Evolutionary conservation across 257 asterid species (phyloP).

Genomic region (Solanum paucissectum): DNA sequence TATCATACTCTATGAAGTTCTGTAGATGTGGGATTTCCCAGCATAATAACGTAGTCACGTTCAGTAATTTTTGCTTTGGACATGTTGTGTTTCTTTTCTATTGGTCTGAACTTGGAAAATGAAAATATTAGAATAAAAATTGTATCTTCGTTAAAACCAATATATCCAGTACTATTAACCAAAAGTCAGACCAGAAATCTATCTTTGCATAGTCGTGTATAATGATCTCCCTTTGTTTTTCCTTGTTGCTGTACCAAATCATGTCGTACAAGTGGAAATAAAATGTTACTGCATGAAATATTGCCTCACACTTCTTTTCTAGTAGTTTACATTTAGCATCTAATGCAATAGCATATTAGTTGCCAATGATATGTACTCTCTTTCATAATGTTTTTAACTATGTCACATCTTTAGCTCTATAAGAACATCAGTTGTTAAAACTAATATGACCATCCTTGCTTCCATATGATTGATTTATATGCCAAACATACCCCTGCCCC

Average conservation of each 20-base stretch:
- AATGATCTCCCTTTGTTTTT: neutral
- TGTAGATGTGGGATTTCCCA: neutral
- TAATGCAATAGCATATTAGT: neutral
- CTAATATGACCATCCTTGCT: neutral
- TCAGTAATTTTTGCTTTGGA: neutral
- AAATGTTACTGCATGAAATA: neutral
- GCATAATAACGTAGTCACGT: neutral
- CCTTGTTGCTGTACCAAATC: neutral
- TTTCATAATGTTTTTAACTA: neutral
- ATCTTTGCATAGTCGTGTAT: neutral
- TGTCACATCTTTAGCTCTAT: neutral
- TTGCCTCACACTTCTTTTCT: neutral
- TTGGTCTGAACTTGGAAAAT: neutral
- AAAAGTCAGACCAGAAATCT: neutral
- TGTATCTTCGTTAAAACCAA: neutral
- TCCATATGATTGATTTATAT: neutral
- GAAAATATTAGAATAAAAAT: neutral
- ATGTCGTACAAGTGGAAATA: neutral
- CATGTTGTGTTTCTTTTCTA: neutral
- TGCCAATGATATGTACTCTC: neutral
- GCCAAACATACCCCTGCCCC: neutral
- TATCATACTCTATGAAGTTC: neutral
- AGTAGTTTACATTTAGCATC: neutral
- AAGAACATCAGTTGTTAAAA: neutral
- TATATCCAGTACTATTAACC: neutral